phyloP scores from a whole-genome alignment of 805 yeast species.

The Candida verbasci region DNA sequence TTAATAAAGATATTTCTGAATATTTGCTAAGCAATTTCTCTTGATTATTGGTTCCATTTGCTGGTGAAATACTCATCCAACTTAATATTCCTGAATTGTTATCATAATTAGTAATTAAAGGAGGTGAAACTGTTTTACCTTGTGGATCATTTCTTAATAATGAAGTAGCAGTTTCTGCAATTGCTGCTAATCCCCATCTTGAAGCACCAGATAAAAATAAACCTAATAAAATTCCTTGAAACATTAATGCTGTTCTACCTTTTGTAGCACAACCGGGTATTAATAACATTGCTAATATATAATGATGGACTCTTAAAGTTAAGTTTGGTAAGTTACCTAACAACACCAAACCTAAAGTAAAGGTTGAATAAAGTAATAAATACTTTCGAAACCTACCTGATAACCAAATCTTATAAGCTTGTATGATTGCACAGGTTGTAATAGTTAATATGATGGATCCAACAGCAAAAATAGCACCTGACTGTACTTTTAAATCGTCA shows the following conservation, averaged over 20 bases:
- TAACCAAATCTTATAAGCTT: conserved; percentile 76
- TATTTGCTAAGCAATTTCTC: conserved; percentile 21
- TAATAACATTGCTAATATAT: conserved; percentile 68
- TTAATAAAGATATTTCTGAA: conserved; percentile 57
- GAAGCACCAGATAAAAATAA: conserved; percentile 79
- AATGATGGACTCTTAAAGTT: conserved; percentile 74
- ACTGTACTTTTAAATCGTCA: conserved; percentile 65
- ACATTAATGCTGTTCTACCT: conserved; percentile 64
- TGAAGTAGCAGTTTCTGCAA: conserved; percentile 70
- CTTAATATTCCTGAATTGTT: conserved; percentile 24
- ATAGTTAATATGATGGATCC: conserved; percentile 45
- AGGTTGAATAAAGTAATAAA: conserved; percentile 46
- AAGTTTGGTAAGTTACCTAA: conserved; percentile 58
- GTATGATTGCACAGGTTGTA: conserved; percentile 55
- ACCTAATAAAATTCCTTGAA: conserved; percentile 84
- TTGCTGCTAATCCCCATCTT: conserved; percentile 91
- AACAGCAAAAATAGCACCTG: conserved; percentile 72
- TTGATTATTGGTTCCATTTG: background rate
- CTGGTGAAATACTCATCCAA: conserved; percentile 24
- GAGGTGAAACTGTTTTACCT: conserved; percentile 50
- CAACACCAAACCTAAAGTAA: conserved; percentile 40
- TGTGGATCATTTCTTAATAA: conserved; percentile 73
- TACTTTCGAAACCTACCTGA: conserved; percentile 65
- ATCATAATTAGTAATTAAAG: conserved; percentile 28
- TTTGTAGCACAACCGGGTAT: conserved; percentile 81